Conservation (phyloP, 2,329 filamentous ascomycete genomes). For the Fusarium chlamydosporum region DNA sequence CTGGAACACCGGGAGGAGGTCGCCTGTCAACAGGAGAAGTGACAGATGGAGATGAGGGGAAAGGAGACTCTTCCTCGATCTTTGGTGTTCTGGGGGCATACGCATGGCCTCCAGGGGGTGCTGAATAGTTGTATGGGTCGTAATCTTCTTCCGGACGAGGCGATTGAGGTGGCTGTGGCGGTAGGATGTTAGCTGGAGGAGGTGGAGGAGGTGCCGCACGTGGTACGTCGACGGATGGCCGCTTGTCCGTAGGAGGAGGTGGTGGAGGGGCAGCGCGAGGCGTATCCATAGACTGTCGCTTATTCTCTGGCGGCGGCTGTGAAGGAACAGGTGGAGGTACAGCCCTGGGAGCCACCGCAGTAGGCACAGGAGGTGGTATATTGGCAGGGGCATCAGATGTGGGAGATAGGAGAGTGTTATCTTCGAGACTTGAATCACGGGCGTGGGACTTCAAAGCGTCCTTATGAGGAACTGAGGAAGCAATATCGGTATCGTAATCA, state of each 20-base stretch:
- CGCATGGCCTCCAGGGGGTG: slow-evolving; percentile 51
- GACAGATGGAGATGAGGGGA: slow-evolving; percentile 63
- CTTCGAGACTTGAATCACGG: slow-evolving; percentile 82
- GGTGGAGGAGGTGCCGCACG: slow-evolving; percentile 79
- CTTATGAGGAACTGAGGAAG: slow-evolving; percentile 92
- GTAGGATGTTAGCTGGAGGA: slow-evolving; percentile 70
- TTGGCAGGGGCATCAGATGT: slow-evolving; percentile 60
- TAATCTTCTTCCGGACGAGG: slow-evolving; percentile 74
- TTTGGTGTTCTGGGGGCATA: slow-evolving; percentile 56
- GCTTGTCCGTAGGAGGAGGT: slow-evolving; percentile 69
- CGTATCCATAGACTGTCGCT: slow-evolving; percentile 76
- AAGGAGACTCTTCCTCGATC: slow-evolving; percentile 64
- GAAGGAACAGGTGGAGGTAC: slow-evolving; percentile 75
- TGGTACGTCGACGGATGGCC: slow-evolving; percentile 79
- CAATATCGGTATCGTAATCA: slow-evolving; percentile 98
- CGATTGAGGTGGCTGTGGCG: slow-evolving; percentile 60
- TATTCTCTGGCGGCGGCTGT: slow-evolving; percentile 68
- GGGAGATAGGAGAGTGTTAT: slow-evolving; percentile 73
- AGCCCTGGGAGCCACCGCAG: slow-evolving; percentile 68
- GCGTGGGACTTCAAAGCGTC: slow-evolving; percentile 89
- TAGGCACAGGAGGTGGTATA: slow-evolving; percentile 70
- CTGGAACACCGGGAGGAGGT: slow-evolving; percentile 55
- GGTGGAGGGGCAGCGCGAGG: slow-evolving; percentile 79
- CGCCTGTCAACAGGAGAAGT: slow-evolving; percentile 63
- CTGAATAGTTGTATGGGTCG: slow-evolving; percentile 73